Evolutionary conservation across 2,329 filamentous ascomycete genomes (phyloP).

Genomic region (Cladosporium sp.): DNA sequence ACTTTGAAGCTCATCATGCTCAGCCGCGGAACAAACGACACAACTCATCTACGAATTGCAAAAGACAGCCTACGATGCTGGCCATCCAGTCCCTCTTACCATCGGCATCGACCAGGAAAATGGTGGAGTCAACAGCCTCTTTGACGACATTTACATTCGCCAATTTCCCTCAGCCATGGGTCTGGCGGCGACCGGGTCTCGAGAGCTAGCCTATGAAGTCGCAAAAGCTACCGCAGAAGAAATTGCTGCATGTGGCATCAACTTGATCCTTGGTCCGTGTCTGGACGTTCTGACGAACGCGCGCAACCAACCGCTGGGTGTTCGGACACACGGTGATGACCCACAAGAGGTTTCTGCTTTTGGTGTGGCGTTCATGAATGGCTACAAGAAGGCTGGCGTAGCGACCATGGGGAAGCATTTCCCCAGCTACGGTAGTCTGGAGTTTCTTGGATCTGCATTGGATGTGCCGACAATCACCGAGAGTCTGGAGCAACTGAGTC

Average conservation of each 20-base stretch:
- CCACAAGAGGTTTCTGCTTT: slow-evolving; percentile 93
- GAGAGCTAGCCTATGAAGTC: slow-evolving; percentile 80
- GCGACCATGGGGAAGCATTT: slow-evolving; percentile 95
- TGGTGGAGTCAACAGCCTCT: slow-evolving; percentile 94
- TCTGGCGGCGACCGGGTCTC: slow-evolving; percentile 83
- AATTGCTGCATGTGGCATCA: slow-evolving; percentile 87
- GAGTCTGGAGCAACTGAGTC: slow-evolving; percentile 82
- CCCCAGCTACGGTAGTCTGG: slow-evolving; percentile 90
- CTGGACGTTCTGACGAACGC: slow-evolving; percentile 93
- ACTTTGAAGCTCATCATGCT: slow-evolving; percentile 30
- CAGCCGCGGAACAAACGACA: slow-evolving; percentile 88
- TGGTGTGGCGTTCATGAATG: slow-evolving; percentile 84
- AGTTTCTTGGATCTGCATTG: slow-evolving; percentile 84
- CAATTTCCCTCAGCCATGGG: slow-evolving; percentile 98
- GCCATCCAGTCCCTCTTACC: slow-evolving; percentile 81
- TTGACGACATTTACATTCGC: slow-evolving; percentile 91
- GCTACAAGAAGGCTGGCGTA: slow-evolving; percentile 85
- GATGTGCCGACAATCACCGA: slow-evolving; percentile 96
- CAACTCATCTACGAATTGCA: slow-evolving; percentile 86
- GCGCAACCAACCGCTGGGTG: slow-evolving; percentile 83
- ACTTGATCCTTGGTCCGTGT: slow-evolving; percentile 90
- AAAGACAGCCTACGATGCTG: slow-evolving; percentile 83
- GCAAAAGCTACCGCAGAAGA: slow-evolving; percentile 92
- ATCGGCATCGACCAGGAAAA: slow-evolving; percentile 97
- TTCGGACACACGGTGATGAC: slow-evolving; percentile 86